A percentile compares a stretch with the other conserved stretches of the same genome.
These are phyloP conservation scores for Penicillium lagena DNA, from an alignment of 495 filamentous ascomycete genomes.

Conservation along the genomic window DNA sequence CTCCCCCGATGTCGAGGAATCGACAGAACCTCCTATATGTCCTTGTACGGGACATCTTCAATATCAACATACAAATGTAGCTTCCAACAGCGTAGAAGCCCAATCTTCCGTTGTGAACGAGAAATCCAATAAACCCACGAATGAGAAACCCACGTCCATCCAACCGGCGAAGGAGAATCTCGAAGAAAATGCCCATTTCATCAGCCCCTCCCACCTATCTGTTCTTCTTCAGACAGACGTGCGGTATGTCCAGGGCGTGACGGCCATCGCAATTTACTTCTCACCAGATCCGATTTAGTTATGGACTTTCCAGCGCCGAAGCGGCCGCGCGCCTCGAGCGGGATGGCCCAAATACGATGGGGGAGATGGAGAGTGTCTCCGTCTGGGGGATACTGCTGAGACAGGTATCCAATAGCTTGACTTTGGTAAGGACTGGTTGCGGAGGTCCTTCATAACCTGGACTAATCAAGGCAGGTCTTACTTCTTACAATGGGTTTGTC, in stretches of 20 bases:
- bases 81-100: constrained; percentile 10
- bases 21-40: constrained; percentile 42
- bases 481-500: constrained; percentile 61
- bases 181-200: constrained; percentile 19
- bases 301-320: constrained; percentile 52
- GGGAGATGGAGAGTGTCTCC: constrained; percentile 48
- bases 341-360: constrained; percentile 56
- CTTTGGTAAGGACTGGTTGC: constrained; percentile 33
- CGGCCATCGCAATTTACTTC: background rate
- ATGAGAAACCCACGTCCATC: constrained; percentile 4
- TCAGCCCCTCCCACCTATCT: constrained; percentile 20
- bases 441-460: too few relatives aligned
- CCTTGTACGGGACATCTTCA: constrained; percentile 16
- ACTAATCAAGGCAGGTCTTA: constrained; percentile 34
- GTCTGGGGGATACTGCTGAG: constrained; percentile 50
- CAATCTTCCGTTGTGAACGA: background rate
- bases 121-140: background rate
- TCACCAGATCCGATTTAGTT: constrained; percentile 6
- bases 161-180: background rate
- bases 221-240: constrained; percentile 21
- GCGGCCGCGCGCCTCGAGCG: constrained; percentile 47
- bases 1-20: constrained; percentile 36
- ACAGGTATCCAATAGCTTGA: constrained; percentile 61
- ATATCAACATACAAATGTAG: constrained; percentile 11
- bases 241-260: constrained; percentile 11